A percentile compares a stretch with the other conserved stretches of the same genome.
Evolutionary conservation across 768 basidiomycete species (phyloP).

Genomic region (Xerocomus potaroensis): DNA sequence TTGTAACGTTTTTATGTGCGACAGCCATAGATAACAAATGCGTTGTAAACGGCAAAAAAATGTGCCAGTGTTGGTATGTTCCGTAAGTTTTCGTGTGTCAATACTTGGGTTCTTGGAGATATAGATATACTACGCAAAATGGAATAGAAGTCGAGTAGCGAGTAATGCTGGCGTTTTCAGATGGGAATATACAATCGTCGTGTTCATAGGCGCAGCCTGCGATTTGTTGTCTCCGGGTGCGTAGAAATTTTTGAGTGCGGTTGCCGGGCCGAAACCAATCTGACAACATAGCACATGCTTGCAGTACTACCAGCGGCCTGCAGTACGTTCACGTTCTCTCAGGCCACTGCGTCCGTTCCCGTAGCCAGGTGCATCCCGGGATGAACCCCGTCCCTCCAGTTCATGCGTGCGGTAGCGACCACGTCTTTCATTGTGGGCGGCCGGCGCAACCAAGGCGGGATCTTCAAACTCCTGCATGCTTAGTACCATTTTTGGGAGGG

Average conservation of each 20-base stretch:
- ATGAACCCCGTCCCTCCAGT: slow-evolving; percentile 40
- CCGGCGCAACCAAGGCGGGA: slow-evolving; percentile 22
- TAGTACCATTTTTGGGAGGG: slow-evolving; percentile 46
- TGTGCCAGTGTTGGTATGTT: slow-evolving; percentile 31
- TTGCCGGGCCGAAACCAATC: not conserved
- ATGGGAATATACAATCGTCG: slow-evolving; percentile 19
- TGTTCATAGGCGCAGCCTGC: slow-evolving; percentile 24
- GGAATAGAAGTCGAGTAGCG: slow-evolving; percentile 26
- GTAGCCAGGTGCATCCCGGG: slow-evolving; percentile 54
- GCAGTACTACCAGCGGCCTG: slow-evolving; percentile 23
- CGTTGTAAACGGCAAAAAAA: slow-evolving; percentile 23
- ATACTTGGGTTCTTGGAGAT: slow-evolving; percentile 32
- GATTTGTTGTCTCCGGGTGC: slow-evolving; percentile 13
- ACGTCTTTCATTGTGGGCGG: slow-evolving; percentile 33
- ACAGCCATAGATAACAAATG: slow-evolving; percentile 33
- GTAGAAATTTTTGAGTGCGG: slow-evolving; percentile 13
- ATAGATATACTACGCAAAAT: slow-evolving; percentile 35
- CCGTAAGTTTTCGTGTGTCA: slow-evolving; percentile 30
- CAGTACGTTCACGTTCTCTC: slow-evolving; percentile 37
- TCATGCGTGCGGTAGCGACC: slow-evolving; percentile 56
- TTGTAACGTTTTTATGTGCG: slow-evolving; percentile 21
- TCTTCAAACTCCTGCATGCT: slow-evolving; percentile 34
- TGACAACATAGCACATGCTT: not conserved
- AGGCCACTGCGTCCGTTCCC: slow-evolving; percentile 66
- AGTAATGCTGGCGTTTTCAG: slow-evolving; percentile 25